These are phyloP conservation scores for Arthroderma sp. DNA, from an alignment of 2,329 filamentous ascomycete genomes.

Conservation along the genomic window DNA sequence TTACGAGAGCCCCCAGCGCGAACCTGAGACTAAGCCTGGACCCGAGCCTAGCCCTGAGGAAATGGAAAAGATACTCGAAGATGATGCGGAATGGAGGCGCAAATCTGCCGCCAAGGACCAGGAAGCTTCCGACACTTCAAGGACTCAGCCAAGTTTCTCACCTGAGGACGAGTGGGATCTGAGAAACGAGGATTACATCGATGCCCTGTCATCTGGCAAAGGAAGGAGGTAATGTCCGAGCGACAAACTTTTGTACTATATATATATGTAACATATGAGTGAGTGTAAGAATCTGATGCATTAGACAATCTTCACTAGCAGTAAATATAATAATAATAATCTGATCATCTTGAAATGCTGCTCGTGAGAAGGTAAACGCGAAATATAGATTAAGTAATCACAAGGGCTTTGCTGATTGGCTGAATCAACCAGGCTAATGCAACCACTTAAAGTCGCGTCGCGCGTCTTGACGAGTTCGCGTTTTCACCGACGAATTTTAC, in stretches of 20 bases:
- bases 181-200: slow-evolving; percentile 2
- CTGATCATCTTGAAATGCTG: not conserved
- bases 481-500: not conserved
- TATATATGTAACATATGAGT: slow-evolving; percentile 1
- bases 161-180: slow-evolving; percentile 8
- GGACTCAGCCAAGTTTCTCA: not conserved
- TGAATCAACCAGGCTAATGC: slow-evolving; percentile 6
- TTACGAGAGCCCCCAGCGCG: too few relatives aligned
- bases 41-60: slow-evolving; percentile 3
- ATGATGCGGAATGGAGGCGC: slow-evolving; percentile 6
- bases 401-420: not conserved
- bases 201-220: not conserved
- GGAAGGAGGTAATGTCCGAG: not conserved
- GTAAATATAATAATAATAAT: slow-evolving; percentile 1
- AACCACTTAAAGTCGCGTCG: slow-evolving; percentile 11
- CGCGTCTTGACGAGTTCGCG: slow-evolving; percentile 1
- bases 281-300: not conserved
- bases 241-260: not conserved
- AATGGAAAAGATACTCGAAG: slow-evolving; percentile 5
- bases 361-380: not conserved
- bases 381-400: not conserved
- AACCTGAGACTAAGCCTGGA: too few relatives aligned
- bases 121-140: not conserved
- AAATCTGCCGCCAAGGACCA: not conserved
- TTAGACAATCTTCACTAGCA: not conserved